These are phyloP conservation scores for Lasiodiplodia citricola DNA, from an alignment of 2,329 filamentous ascomycete species.

Conservation along the genomic window DNA sequence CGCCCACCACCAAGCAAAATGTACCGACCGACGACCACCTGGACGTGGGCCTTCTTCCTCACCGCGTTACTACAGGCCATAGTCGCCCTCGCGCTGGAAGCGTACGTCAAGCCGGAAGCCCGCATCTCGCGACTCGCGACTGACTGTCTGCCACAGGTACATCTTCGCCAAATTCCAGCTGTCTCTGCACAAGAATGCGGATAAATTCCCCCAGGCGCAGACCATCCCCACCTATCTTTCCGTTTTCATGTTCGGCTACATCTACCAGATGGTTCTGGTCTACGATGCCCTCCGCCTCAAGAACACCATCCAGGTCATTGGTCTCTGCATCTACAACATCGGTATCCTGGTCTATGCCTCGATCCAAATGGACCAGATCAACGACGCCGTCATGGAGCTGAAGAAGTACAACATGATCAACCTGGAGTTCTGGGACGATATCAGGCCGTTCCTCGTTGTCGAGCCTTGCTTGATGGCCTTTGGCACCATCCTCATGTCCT, in stretches of 20 bases:
- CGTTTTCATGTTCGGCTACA: constrained; percentile 94
- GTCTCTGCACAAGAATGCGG: constrained; percentile 53
- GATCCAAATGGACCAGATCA: constrained; percentile 90
- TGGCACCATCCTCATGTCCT: constrained; percentile 72
- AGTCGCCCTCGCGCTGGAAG: constrained; percentile 82
- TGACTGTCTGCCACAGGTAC: constrained; percentile 62
- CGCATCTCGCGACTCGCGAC: neutral
- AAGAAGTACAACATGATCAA: constrained; percentile 51
- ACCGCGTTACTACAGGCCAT: constrained; percentile 77
- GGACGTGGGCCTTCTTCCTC: constrained; percentile 86
- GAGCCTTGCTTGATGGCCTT: constrained; percentile 84
- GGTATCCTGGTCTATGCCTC: constrained; percentile 91
- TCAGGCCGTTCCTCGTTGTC: constrained; percentile 79
- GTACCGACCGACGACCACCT: constrained; percentile 81
- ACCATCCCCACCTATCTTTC: constrained; percentile 94
- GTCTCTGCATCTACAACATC: constrained; percentile 89
- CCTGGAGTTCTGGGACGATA: constrained; percentile 67
- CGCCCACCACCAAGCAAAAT: constrained; percentile 51
- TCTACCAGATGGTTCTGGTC: constrained; percentile 87
- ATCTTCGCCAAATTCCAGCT: constrained; percentile 86
- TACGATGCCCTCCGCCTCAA: constrained; percentile 94
- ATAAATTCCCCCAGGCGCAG: constrained; percentile 50
- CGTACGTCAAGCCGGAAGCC: constrained; percentile 62
- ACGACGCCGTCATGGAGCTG: constrained; percentile 70
- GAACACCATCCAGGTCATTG: constrained; percentile 98